Evolutionary conservation across 371 early-diverging fungal genomes (phyloP).

Genomic region (Globomyces sp.): DNA sequence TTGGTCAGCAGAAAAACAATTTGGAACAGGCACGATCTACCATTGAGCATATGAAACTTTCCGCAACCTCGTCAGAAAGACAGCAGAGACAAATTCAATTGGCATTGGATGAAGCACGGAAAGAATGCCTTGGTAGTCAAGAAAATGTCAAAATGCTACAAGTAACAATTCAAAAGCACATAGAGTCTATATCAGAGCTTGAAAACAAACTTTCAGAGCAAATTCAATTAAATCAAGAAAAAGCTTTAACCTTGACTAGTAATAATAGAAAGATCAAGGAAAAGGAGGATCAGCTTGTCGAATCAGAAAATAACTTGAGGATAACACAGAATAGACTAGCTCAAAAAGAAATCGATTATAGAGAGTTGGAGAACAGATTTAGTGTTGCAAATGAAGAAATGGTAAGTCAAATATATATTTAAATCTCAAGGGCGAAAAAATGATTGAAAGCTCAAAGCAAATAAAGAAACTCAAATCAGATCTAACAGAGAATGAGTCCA

Average conservation of each 20-base stretch:
- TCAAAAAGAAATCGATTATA: not conserved
- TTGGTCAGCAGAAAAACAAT: slow-evolving; percentile 12
- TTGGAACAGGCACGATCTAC: slow-evolving; percentile 11
- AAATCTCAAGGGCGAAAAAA: not conserved
- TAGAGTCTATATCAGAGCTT: not conserved
- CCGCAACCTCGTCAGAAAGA: not conserved
- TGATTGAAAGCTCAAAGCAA: not conserved
- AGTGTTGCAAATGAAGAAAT: not conserved
- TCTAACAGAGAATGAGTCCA: not conserved
- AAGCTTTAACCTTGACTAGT: not conserved
- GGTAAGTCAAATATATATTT: not conserved
- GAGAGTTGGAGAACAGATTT: slow-evolving; percentile 8
- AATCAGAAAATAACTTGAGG: not conserved
- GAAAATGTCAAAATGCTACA: not conserved
- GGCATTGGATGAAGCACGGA: slow-evolving; percentile 10
- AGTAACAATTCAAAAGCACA: not conserved
- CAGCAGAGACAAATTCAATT: slow-evolving; percentile 4
- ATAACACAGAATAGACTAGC: not conserved
- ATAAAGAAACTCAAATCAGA: slow-evolving; percentile 3
- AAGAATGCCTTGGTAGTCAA: slow-evolving; percentile 6
- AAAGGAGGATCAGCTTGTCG: not conserved
- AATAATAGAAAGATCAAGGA: not conserved
- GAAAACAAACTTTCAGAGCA: slow-evolving; percentile 11
- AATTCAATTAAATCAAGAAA: not conserved
- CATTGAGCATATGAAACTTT: slow-evolving; percentile 10